A percentile compares a stretch with the other conserved stretches of the same genome.
Evolutionary conservation across 176 grass and related monocot genomes (phyloP).

Genomic region (Phoenix dactylifera): DNA sequence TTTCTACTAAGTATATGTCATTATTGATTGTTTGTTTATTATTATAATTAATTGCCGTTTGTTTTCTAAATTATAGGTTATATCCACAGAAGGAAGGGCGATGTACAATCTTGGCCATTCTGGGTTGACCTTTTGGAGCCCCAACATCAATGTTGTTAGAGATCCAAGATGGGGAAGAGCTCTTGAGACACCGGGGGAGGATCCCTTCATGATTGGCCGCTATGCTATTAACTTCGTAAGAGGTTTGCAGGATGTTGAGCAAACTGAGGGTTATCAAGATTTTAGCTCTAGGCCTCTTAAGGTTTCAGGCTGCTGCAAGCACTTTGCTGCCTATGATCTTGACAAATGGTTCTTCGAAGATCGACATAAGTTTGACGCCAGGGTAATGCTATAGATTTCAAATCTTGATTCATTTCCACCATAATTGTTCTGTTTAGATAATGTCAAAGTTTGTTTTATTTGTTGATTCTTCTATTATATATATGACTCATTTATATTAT

Average conservation of each 20-base stretch:
- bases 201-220: not conserved
- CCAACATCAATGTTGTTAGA: constrained; percentile 2
- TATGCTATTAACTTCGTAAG: not conserved
- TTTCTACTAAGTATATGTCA: too few relatives aligned
- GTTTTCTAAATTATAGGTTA: not conserved
- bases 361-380: not conserved
- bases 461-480: too few relatives aligned
- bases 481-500: too few relatives aligned
- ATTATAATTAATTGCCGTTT: too few relatives aligned
- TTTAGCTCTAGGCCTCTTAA: not conserved
- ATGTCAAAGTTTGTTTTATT: too few relatives aligned
- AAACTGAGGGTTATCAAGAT: not conserved
- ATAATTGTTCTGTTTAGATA: too few relatives aligned
- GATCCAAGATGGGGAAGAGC: constrained; percentile 7
- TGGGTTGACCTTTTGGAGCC: constrained; percentile 7
- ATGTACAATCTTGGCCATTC: not conserved
- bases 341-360: not conserved
- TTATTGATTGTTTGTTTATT: too few relatives aligned
- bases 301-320: constrained; percentile 2
- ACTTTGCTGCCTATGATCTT: constrained; percentile 3
- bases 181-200: not conserved
- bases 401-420: not conserved
- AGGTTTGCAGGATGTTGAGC: not conserved
- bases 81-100: not conserved
- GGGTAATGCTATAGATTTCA: not conserved